Conservation (phyloP, 441 rosid genomes). For the Daphne laureola region DNA sequence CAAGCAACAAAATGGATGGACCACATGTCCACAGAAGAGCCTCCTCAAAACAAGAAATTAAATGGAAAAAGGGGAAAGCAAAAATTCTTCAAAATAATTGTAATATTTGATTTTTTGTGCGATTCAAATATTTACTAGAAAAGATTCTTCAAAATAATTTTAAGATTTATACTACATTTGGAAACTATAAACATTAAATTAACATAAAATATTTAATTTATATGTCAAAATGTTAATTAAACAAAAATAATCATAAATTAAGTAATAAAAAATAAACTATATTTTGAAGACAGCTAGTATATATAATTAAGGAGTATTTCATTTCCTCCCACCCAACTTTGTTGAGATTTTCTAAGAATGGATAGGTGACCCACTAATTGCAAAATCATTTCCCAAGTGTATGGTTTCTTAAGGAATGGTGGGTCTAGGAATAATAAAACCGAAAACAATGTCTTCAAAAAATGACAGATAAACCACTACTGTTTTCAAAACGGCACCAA, state of each 20-base stretch:
- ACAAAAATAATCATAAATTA: too few species aligned
- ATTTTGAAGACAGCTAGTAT: too few species aligned
- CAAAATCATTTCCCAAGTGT: conserved; percentile 34
- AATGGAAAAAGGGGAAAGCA: conserved; percentile 17
- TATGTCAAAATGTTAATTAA: too few species aligned
- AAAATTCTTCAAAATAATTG: background rate
- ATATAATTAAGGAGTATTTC: conserved; percentile 8
- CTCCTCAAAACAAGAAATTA: conserved; percentile 20
- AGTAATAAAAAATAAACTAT: too few species aligned
- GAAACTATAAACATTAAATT: too few species aligned
- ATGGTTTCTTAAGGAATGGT: conserved; percentile 35
- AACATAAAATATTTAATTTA: too few species aligned
- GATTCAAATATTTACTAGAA: too few species aligned
- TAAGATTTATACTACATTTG: too few species aligned
- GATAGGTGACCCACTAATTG: conserved; percentile 33
- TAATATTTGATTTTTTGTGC: too few species aligned
- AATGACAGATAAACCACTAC: too few species aligned
- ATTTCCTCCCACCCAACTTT: conserved; percentile 63
- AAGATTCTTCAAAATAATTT: too few species aligned
- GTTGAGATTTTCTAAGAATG: conserved; percentile 56
- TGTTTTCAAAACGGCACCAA: too few species aligned
- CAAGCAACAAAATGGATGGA: conserved; percentile 44
- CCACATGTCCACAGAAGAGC: conserved; percentile 27
- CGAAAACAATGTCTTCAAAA: background rate
- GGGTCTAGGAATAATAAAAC: conserved; percentile 22